Evolutionary conservation across 495 filamentous ascomycete species (phyloP), one percentile per base, ranked within the genome.

Genomic region (Talaromyces adpressus): DNA sequence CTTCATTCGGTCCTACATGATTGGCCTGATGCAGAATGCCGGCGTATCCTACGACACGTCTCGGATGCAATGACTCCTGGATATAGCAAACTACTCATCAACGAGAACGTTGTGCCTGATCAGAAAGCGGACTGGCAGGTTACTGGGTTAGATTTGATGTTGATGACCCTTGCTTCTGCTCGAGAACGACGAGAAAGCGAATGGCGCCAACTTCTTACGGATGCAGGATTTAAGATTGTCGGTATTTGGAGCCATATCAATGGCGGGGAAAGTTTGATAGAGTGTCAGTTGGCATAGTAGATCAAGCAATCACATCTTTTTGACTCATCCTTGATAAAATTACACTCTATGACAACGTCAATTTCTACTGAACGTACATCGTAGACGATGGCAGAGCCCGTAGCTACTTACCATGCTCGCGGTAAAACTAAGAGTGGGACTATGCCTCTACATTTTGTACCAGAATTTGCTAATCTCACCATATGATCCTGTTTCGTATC

Each of bases 201-300:
- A 6, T 73, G 69, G 67, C 62, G 57, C 23, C 23, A 29, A 53
- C 47, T 70, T 58, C 68, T 74, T 67, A 82, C 76, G 8, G 76
- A 65, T 63, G 88, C 82, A 72, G 89, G 86, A 67, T 81, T 89
- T 67, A 84, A 77, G 29, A 82, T 91, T 63, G 82, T 84, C 58
- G 70, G 77, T 32, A 78, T 79, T 3, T 18, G 64, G 27, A 66
- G 52, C 0, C 65, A 64, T 61, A 62, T 62, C 0, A 64, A 65
- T 7, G 66, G 62, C 12, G 67, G 65, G 30, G 72, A 71, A 57
- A 70, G 68, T 53, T 60, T 76, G 63, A 72, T 76, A 57, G 72
- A 76, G 60, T 64, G 64, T 3, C 68, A 71, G 56, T 45, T 73
- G 29, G 65, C 65, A 39, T 39, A 39, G 6, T 39, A 39, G 3